A percentile compares a stretch with the other conserved stretches of the same genome.
phyloP scores from a whole-genome alignment of 2,329 filamentous ascomycete species.

The Verticillium nonalfalfae region DNA sequence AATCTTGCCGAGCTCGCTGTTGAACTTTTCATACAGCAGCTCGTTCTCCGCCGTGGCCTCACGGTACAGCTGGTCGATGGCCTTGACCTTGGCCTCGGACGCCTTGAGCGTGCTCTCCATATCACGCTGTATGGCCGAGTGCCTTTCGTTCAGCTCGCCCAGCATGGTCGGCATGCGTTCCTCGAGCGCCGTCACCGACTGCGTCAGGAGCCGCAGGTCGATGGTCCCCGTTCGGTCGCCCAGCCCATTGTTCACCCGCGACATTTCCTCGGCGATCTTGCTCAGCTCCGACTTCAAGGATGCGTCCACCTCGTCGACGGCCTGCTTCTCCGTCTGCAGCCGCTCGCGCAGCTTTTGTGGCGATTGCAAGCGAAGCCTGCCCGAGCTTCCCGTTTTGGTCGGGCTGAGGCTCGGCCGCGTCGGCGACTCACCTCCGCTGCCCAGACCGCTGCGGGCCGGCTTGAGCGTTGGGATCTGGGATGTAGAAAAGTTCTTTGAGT shows the following conservation, averaged over 20 bases:
- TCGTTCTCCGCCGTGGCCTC: conserved; percentile 89
- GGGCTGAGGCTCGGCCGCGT: conserved; percentile 25
- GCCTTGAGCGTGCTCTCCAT: conserved; percentile 66
- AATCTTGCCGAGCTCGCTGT: conserved; percentile 81
- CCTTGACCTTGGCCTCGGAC: conserved; percentile 70
- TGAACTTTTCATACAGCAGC: conserved; percentile 85
- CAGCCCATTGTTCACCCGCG: conserved; percentile 40
- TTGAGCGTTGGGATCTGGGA: conserved; percentile 50
- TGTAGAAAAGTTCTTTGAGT: conserved; percentile 44
- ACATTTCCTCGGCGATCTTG: conserved; percentile 77
- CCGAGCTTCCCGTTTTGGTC: conserved; percentile 31
- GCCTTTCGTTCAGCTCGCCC: conserved; percentile 52
- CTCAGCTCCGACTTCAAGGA: conserved; percentile 69
- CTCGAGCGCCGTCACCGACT: conserved; percentile 61
- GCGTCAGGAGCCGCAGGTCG: conserved; percentile 43
- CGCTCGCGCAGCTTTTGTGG: conserved; percentile 77
- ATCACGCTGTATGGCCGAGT: conserved; percentile 61
- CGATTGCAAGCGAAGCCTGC: conserved; percentile 61
- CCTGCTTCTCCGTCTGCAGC: conserved; percentile 72
- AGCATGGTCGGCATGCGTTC: conserved; percentile 55
- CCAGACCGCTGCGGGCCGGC: conserved; percentile 22
- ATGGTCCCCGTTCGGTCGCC: conserved; percentile 25
- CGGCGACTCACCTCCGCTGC: conserved; percentile 16
- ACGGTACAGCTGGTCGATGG: conserved; percentile 83
- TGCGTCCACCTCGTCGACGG: conserved; percentile 63